A percentile compares a stretch with the other conserved stretches of the same genome.
phyloP scores from a whole-genome alignment of 2,329 filamentous ascomycete genomes.

The Myriangium duriaei region DNA sequence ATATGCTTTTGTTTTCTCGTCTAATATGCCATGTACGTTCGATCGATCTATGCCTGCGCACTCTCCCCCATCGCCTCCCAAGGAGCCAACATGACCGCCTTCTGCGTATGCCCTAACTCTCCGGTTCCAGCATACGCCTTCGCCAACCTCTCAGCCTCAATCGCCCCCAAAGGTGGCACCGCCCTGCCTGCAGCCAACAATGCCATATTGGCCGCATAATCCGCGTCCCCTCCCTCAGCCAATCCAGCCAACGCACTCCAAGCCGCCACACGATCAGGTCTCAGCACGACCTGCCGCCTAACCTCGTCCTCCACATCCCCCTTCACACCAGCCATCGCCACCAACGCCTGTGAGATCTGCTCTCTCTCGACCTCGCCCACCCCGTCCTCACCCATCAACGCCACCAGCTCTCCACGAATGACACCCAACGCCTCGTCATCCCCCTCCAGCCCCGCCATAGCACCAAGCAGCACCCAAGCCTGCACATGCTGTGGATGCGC shows the following conservation, averaged over 20 bases:
- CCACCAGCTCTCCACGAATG: conserved; percentile 63
- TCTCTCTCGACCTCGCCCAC: conserved; percentile 52
- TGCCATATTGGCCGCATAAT: conserved; percentile 60
- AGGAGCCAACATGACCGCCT: conserved; percentile 66
- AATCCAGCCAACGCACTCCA: conserved; percentile 54
- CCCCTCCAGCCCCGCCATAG: conserved; percentile 68
- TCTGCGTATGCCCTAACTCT: conserved; percentile 59
- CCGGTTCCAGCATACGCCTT: conserved; percentile 63
- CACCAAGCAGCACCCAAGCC: conserved; percentile 67
- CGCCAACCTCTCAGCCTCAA: conserved; percentile 59
- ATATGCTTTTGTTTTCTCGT: no score
- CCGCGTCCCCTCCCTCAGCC: conserved; percentile 44
- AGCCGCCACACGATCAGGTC: conserved; percentile 64
- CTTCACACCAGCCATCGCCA: conserved; percentile 53
- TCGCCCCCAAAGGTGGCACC: conserved; percentile 57
- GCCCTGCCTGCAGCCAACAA: conserved; percentile 63
- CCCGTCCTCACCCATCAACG: conserved; percentile 54
- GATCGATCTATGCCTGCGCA: no score
- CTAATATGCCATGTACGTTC: no score
- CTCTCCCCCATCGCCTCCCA: conserved; percentile 64
- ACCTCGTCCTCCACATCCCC: conserved; percentile 43
- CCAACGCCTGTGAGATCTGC: conserved; percentile 60
- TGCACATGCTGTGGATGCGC: conserved; percentile 61
- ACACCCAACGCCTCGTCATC: conserved; percentile 71
- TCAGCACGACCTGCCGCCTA: conserved; percentile 65